These are phyloP conservation scores for Rhodomyrtus tomentosa DNA, from an alignment of 345 rosid species.

Conservation along the genomic window DNA sequence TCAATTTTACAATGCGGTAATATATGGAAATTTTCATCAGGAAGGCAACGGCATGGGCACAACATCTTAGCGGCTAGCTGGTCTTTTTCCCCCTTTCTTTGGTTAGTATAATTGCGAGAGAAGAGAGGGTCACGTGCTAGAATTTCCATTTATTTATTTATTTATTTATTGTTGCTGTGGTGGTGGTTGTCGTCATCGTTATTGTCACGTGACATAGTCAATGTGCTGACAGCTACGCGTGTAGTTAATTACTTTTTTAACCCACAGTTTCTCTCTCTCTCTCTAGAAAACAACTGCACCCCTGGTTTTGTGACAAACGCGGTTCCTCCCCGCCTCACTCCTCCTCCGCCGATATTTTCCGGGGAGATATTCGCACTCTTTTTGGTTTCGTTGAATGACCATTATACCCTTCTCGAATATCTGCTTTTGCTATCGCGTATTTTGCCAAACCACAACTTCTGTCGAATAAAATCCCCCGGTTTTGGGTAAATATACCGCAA, in stretches of 20 bases:
- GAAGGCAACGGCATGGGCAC: too few species aligned
- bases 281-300: slow-evolving; percentile 21
- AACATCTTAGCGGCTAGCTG: too few species aligned
- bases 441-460: neutral
- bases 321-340: too few species aligned
- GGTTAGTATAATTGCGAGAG: too few species aligned
- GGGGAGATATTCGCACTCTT: accelerated
- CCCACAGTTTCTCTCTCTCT: neutral
- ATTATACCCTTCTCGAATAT: neutral
- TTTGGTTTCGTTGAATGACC: neutral
- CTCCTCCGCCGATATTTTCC: neutral
- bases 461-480: neutral
- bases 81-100: too few species aligned
- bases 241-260: neutral
- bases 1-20: neutral
- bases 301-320: slow-evolving; percentile 5
- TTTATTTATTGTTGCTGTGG: too few species aligned
- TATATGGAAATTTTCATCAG: too few species aligned
- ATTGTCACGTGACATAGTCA: neutral
- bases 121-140: too few species aligned
- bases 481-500: neutral
- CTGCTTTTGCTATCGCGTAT: neutral
- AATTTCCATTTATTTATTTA: too few species aligned
- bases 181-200: too few species aligned
- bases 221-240: neutral